Evolutionary conservation across 225 moss, liverwort and hornwort genomes (phyloP), one percentile per base, ranked within the genome.

Genomic region (Thuidium tamariscinum): DNA sequence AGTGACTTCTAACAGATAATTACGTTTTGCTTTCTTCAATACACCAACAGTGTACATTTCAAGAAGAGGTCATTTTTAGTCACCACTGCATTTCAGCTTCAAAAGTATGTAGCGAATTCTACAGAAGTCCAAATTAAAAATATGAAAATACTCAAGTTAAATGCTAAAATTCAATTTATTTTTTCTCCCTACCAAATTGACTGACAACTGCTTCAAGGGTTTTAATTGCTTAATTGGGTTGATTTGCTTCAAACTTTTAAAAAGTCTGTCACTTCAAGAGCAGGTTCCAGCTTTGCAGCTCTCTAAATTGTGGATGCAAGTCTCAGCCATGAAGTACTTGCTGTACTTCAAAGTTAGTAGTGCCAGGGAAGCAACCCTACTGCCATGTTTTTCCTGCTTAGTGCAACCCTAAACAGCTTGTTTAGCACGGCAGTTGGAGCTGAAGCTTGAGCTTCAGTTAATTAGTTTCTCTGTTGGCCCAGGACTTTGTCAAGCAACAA

Each of bases 401-500:
- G 34, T 13, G 22, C 51, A 51, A 8, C 51, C 7, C 8, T 13
- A 34, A 36, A 18, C 32, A 46, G 16, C 52, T n/a, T 52, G n/a
- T n/a, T 74, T 22, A 52, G 52, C n/a, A n/a, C 52, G 13, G 34
- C n/a, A 74, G 10, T 73, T 17, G 12, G 7, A 22, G 14, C 14
- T 36, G 20, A 13, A 13, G 51, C 13, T 51, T 51, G 3, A n/a
- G n/a, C n/a, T n/a, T n/a, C n/a, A n/a, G n/a, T n/a, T n/a, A n/a
- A n/a, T 41, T 48, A 2, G 19, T 32, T 49, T 1, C 23, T 57
- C 23, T 51, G 10, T 29, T 29, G 5, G 5, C 22, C 23, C 39
- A 49, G 11, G 79, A 79, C 86, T 73, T 25, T 16, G 89, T 89
- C 83, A 82, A 77, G 89, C 51, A 56, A 60, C 74, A 81, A 41